phyloP scores from a whole-genome alignment of 2,329 filamentous ascomycete species.

The Lachnellula cervina region DNA sequence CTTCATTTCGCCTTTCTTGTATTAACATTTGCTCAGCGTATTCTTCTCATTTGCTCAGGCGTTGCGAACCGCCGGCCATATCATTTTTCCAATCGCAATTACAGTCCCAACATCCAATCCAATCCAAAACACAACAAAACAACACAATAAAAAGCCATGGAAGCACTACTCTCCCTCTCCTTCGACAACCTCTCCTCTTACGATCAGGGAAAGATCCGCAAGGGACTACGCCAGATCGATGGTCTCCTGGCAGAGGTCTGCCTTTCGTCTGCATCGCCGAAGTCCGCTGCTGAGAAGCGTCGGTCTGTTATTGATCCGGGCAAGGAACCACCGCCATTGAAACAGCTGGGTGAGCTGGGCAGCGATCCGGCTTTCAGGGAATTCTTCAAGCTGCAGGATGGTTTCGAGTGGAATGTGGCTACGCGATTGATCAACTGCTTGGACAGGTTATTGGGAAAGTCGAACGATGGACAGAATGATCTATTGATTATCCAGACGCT shows the following conservation, averaged over 20 bases:
- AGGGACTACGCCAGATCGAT: constrained; percentile 35
- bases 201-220: constrained; percentile 73
- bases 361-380: constrained; percentile 87
- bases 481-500: constrained; percentile 82
- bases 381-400: constrained; percentile 94
- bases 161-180: constrained; percentile 82
- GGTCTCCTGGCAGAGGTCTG: constrained; percentile 49
- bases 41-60: constrained; percentile 1
- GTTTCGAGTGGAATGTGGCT: constrained; percentile 96
- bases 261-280: constrained; percentile 90
- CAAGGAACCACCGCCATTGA: constrained; percentile 39
- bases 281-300: constrained; percentile 51
- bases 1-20: constrained; percentile 25
- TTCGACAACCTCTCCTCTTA: constrained; percentile 73
- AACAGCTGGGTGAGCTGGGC: constrained; percentile 64
- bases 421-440: constrained; percentile 80
- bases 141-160: constrained; percentile 54
- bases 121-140: constrained; percentile 9
- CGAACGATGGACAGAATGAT: constrained; percentile 78
- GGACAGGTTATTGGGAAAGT: constrained; percentile 79
- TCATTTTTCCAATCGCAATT: background rate
- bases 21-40: constrained; percentile 23
- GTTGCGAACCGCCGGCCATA: background rate
- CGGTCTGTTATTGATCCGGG: constrained; percentile 34
- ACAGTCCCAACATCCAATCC: background rate